phyloP scores from a whole-genome alignment of 768 basidiomycete species.

The Daedalea quercina region DNA sequence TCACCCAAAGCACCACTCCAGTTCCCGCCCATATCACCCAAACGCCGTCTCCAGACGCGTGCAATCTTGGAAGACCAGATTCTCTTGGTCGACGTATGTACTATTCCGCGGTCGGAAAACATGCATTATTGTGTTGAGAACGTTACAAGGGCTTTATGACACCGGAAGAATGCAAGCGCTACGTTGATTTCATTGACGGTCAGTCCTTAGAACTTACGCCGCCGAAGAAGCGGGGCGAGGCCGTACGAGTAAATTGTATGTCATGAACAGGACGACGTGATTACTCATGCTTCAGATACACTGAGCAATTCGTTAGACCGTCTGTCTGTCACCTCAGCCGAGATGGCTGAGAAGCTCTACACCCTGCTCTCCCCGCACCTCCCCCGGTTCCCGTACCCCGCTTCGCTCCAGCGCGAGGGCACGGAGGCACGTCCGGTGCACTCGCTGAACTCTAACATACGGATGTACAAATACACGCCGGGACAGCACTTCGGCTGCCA shows the following conservation, averaged over 20 bases:
- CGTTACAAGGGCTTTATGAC: constrained; percentile 45
- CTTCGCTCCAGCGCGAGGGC: constrained; percentile 21
- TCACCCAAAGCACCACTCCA: not conserved
- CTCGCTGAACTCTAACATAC: constrained; percentile 68
- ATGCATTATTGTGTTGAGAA: not conserved
- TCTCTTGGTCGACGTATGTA: constrained; percentile 50
- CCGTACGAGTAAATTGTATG: constrained; percentile 62
- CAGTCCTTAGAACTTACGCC: constrained; percentile 61
- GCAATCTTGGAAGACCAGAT: constrained; percentile 60
- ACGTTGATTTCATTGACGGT: constrained; percentile 50
- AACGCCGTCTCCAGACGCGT: constrained; percentile 38
- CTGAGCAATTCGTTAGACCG: constrained; percentile 39
- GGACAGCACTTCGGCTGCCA: constrained; percentile 68
- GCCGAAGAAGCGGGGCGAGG: constrained; percentile 68
- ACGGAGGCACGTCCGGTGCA: constrained; percentile 34
- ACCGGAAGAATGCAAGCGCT: constrained; percentile 53
- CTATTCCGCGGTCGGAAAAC: not conserved
- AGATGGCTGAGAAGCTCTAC: constrained; percentile 53
- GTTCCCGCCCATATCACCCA: constrained; percentile 42
- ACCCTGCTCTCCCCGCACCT: constrained; percentile 48
- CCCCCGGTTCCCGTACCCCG: constrained; percentile 43
- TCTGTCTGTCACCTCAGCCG: constrained; percentile 48
- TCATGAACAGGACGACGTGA: not conserved
- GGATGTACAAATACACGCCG: constrained; percentile 62
- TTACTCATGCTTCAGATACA: not conserved